phyloP scores from a whole-genome alignment of 495 filamentous ascomycete species.

The Ramalina intermedia region DNA sequence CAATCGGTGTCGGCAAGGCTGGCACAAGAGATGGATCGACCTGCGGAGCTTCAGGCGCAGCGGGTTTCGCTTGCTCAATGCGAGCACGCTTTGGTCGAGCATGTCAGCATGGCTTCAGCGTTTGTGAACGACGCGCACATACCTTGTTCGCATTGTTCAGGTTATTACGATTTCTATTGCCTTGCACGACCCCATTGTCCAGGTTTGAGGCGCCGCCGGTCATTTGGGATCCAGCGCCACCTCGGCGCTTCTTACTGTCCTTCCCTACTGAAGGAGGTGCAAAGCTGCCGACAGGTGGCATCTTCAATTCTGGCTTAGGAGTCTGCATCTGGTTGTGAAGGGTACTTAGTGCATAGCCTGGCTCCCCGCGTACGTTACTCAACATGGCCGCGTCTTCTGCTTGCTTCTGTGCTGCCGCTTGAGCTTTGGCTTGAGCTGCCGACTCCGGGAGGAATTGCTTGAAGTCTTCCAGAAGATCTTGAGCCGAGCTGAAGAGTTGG shows the following conservation, averaged over 20 bases:
- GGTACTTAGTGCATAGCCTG: constrained; percentile 24
- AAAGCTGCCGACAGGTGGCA: constrained; percentile 93
- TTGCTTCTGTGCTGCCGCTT: constrained; percentile 42
- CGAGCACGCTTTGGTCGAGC: constrained; percentile 42
- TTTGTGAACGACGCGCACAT: neutral
- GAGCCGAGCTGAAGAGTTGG: constrained; percentile 77
- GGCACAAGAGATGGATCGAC: constrained; percentile 81
- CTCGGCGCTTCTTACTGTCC: constrained; percentile 66
- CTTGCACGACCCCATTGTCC: constrained; percentile 8
- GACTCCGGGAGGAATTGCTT: constrained; percentile 98
- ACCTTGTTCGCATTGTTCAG: constrained; percentile 41
- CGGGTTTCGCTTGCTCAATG: constrained; percentile 44
- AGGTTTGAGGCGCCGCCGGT: constrained; percentile 13
- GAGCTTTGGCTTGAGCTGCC: constrained; percentile 73
- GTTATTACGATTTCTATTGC: constrained; percentile 9
- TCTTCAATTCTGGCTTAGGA: constrained; percentile 46
- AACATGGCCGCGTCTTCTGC: constrained; percentile 53
- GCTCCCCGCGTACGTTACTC: constrained; percentile 44
- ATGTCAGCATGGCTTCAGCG: neutral
- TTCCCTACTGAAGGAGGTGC: constrained; percentile 65
- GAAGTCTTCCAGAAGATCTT: constrained; percentile 96
- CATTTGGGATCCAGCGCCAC: constrained; percentile 21
- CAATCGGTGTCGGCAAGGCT: constrained; percentile 69
- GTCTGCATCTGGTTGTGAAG: constrained; percentile 31
- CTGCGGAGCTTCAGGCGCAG: constrained; percentile 47